A percentile compares a stretch with the other conserved stretches of the same genome.
phyloP scores from a whole-genome alignment of 345 rosid genomes.

The Syzygium oleosum region DNA sequence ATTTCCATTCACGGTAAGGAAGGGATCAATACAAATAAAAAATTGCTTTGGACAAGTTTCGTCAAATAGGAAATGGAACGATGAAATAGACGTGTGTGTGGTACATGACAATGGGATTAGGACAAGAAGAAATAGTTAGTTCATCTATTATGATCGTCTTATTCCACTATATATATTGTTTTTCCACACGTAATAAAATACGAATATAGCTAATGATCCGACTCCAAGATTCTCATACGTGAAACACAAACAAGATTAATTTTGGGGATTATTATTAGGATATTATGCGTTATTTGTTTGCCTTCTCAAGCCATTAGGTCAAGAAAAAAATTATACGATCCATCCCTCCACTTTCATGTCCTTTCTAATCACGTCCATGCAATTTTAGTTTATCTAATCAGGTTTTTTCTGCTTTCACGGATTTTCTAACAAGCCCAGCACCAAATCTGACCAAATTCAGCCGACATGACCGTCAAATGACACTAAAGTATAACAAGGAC shows the following conservation, averaged over 20 bases:
- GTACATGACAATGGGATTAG: background rate
- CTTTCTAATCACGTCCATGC: background rate
- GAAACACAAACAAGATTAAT: background rate
- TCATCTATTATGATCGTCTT: background rate
- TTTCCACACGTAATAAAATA: background rate
- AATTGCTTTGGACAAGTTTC: background rate
- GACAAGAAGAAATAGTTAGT: background rate
- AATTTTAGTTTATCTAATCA: background rate
- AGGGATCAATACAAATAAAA: background rate
- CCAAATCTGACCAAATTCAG: background rate
- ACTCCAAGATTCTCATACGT: background rate
- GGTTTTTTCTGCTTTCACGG: background rate
- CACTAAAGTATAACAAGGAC: background rate
- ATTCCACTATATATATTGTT: background rate
- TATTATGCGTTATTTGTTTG: background rate
- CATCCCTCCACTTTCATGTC: background rate
- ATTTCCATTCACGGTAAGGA: background rate
- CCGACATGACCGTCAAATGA: accelerated
- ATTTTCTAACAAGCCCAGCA: background rate
- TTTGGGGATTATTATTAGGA: background rate
- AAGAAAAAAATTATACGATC: background rate
- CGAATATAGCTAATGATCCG: background rate
- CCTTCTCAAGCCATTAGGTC: background rate
- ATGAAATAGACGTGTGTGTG: background rate
- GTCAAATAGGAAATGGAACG: background rate